Base-by-base conservation (phyloP, 768 basidiomycete genomes). In the Lyophyllum atratum region DNA sequence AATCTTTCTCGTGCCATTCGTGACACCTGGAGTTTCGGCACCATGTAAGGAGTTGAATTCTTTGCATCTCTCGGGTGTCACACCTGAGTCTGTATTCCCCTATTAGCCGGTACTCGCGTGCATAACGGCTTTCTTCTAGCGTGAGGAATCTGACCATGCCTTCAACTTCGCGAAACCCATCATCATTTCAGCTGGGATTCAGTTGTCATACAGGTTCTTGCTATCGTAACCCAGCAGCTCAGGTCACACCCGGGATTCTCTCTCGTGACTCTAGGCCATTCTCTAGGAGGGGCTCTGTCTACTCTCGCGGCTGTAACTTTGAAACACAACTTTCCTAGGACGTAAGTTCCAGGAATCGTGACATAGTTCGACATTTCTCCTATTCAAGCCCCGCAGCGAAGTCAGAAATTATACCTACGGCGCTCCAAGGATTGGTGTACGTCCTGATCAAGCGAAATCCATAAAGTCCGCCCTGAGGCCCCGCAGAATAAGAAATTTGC, bases 281-380 rank as follows among this genome's bases (percentile, higher is more conserved):
- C 83, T 1, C 67, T 84, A 10, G 84, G 84, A 10, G 84, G 82
- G 7, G 70, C 82, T 0, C 65, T 85, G 5, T 76, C 84, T 1
- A 72, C 79, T 2, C 66, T 85, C 1, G 80, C 77, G 1, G 80
- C 80, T 2, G 68, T 84, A 14, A 68, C 76, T 3, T 54, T 84
- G 19, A 73, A 75, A 51, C 70, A 75, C 46, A 75, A 77, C 43
- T 79, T 81, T 59, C 70, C 72, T 1, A 70, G 70, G 21, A 66
- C 44, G 72, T 74, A 12, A 31, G 40, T 33, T 37, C 21, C 4
- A 9, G 12, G 29, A 49, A 31, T 40, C 40, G 24, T 8, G 43
- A 15, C 3, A 37, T 31, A 25, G 1, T 19, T 11, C 47, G 6
- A 26, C 17, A 40, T 22, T 46, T 24, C 15, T 42, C 22, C 17